Conservation (phyloP, 2,329 filamentous ascomycete genomes). For the Trichophyton schoenleinii region DNA sequence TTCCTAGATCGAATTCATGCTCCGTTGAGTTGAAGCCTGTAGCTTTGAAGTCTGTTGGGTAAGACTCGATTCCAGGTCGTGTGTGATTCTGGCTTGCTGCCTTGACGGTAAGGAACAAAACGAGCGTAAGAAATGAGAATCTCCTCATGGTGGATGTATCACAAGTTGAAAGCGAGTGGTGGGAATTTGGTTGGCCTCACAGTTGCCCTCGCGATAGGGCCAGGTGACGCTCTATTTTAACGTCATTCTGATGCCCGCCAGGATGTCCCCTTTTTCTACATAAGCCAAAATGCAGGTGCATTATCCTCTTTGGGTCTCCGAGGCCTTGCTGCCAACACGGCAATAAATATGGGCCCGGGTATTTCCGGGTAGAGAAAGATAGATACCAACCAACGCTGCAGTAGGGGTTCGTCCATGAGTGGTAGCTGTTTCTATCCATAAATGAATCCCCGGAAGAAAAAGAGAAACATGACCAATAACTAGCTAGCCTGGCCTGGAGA, state of each 20-base stretch:
- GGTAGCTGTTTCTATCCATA: no score
- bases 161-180: not conserved
- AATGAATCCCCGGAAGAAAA: no score
- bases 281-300: not conserved
- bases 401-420: no score
- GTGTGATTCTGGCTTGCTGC: not conserved
- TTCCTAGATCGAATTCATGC: not conserved
- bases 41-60: not conserved
- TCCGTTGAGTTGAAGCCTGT: not conserved
- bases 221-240: not conserved
- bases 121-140: slow-evolving; percentile 1
- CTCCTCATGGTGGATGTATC: slow-evolving; percentile 5
- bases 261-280: not conserved
- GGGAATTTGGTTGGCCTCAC: not conserved
- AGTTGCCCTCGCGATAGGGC: not conserved
- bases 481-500: no score
- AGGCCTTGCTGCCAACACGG: no score
- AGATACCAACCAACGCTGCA: no score
- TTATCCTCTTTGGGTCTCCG: not conserved
- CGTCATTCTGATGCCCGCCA: not conserved
- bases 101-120: not conserved
- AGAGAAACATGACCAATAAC: no score
- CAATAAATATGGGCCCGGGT: no score
- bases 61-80: not conserved
- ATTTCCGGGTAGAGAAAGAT: no score